Conservation (phyloP, 2,329 filamentous ascomycete genomes). For the Sporothrix humicola region DNA sequence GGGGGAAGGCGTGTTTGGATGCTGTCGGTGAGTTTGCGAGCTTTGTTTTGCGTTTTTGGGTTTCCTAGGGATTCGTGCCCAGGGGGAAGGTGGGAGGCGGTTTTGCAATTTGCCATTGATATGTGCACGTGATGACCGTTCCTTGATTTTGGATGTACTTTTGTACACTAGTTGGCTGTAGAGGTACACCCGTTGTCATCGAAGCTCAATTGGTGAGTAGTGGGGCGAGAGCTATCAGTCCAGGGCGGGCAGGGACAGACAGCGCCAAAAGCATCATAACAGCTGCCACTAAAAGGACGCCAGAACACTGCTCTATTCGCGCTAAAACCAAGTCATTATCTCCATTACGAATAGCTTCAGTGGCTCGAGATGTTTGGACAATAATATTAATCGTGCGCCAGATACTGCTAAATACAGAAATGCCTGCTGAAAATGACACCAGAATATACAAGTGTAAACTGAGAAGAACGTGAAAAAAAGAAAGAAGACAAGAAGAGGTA, state of each 20-base stretch:
- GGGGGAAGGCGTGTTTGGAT: slow-evolving; percentile 22
- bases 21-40: slow-evolving; percentile 29
- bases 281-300: background rate
- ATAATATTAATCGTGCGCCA: background rate
- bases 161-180: background rate
- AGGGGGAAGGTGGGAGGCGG: slow-evolving; percentile 5
- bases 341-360: background rate
- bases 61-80: background rate
- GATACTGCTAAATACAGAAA: background rate
- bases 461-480: background rate
- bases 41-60: slow-evolving; percentile 25
- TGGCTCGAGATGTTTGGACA: background rate
- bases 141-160: background rate
- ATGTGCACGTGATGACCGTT: slow-evolving; percentile 17
- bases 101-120: slow-evolving; percentile 1
- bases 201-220: background rate
- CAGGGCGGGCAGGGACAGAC: background rate
- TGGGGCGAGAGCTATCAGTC: slow-evolving; percentile 21
- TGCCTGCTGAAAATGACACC: background rate
- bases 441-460: background rate
- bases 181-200: background rate
- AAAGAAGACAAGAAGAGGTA: background rate
- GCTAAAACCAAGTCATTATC: background rate
- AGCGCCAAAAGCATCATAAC: slow-evolving; percentile 7
- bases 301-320: background rate